Base-by-base conservation (phyloP, 2,329 filamentous ascomycete species). In the Curvularia eragrostidis region DNA sequence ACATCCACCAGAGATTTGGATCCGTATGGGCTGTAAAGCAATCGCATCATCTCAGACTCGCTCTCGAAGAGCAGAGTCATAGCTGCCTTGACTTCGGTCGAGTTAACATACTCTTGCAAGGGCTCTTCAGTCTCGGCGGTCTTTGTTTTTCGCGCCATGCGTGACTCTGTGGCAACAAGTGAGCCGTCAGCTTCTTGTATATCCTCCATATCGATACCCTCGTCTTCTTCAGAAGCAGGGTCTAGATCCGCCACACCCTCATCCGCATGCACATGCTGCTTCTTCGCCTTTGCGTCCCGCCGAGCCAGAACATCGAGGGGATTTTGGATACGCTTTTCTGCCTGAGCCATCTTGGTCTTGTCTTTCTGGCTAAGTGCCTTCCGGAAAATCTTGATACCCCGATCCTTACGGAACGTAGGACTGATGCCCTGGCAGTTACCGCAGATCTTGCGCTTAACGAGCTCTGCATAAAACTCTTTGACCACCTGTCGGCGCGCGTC, bases 381-480 rank as follows among this genome's bases (percentile, higher is more conserved):
- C 73, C 94, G 89, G 77, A 98, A 99, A 52, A 99, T 93, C 77
- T 98, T 99, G 72, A 93, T 90, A 69, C 88, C 95, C 42, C 90
- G 85, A 70, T 99, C 94, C 75, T 96, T 97, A 67, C 94, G 88
- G 77, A 91, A 98, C 2, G 83, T 82, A 10, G 93, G 93, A 52
- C 73, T 75, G 34, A 76, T 62, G 26, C 90, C 69, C 38, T 66
- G 64, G 73, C 87, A 90, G 63, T 82, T 86, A 39, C 81, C 82
- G 78, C 95, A 99, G 69, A 85, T 85, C 68, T 88, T 89, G 46
- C 84, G 83, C 66, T 84, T 85, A 47, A 85, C 85, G 53, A 97
- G 89, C 26, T 88, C 85, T 52, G 85, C 85, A 59, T 97, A 83
- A 65, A 99, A 96, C 15, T 91, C 88, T 74, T 93, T 91, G 66